A percentile compares a stretch with the other conserved stretches of the same genome.
phyloP scores from a whole-genome alignment of 129 eudicot species.

The Sambucus nigra region DNA sequence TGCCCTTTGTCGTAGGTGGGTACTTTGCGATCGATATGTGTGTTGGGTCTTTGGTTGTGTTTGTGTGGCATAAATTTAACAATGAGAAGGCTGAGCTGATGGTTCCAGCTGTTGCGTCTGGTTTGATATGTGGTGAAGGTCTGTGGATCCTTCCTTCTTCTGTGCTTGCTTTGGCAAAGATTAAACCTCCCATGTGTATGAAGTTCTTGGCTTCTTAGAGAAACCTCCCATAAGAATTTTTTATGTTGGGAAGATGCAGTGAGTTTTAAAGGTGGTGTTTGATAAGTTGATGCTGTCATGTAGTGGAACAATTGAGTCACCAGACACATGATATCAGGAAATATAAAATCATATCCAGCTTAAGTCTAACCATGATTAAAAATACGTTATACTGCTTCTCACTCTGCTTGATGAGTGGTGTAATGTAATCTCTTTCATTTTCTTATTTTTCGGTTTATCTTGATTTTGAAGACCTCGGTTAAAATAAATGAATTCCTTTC shows the following conservation, averaged over 20 bases:
- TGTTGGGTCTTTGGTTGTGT: constrained; percentile 65
- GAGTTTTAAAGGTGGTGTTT: too few relatives aligned
- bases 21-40: constrained; percentile 82
- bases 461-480: too few relatives aligned
- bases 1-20: constrained; percentile 72
- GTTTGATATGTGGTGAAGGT: constrained; percentile 90
- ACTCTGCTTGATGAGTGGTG: background rate
- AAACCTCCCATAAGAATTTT: too few relatives aligned
- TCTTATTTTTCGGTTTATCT: too few relatives aligned
- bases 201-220: constrained; percentile 30
- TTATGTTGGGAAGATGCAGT: too few relatives aligned
- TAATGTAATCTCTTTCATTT: too few relatives aligned
- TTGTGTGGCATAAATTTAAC: constrained; percentile 52
- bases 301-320: too few relatives aligned
- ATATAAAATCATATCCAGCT: too few relatives aligned
- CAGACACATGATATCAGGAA: too few relatives aligned
- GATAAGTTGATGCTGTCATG: too few relatives aligned
- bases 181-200: constrained; percentile 69
- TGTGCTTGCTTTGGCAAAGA: constrained; percentile 50
- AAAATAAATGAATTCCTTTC: too few relatives aligned
- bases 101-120: constrained; percentile 94
- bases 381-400: background rate
- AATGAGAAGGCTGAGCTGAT: constrained; percentile 49
- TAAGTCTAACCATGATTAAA: too few relatives aligned
- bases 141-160: constrained; percentile 80